Evolutionary conservation across 208 protist species (phyloP).

Genomic region (Crithidia fasciculata): DNA sequence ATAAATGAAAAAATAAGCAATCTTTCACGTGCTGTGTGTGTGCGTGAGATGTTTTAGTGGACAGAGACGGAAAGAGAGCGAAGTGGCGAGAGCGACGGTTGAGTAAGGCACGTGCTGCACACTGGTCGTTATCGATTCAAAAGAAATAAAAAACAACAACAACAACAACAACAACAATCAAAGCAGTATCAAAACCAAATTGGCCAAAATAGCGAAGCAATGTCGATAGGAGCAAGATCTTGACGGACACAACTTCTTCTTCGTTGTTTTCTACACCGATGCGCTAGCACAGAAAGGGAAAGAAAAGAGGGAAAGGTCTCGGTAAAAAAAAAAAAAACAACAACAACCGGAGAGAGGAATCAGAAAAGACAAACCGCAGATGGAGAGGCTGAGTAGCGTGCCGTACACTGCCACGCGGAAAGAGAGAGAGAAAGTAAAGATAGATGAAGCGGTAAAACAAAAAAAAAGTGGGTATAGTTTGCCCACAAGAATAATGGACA

Average conservation of each 20-base stretch:
- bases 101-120: too few species aligned
- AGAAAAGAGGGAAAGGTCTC: slow-evolving; percentile 11
- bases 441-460: neutral
- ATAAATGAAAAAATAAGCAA: too few species aligned
- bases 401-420: neutral
- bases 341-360: neutral
- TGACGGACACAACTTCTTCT: neutral
- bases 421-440: neutral
- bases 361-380: neutral
- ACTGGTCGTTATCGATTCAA: neutral
- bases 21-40: too few species aligned
- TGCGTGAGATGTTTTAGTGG: too few species aligned
- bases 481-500: too few species aligned
- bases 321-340: neutral
- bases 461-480: neutral
- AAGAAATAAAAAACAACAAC: slow-evolving; percentile 10
- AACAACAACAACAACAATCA: slow-evolving; percentile 4
- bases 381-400: neutral
- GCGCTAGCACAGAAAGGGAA: neutral
- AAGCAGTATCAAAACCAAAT: neutral
- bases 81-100: too few species aligned
- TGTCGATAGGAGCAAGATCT: neutral
- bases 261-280: neutral
- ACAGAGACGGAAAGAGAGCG: too few species aligned
- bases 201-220: slow-evolving; percentile 2